Conservation (phyloP, 1,139 yeast species). For the Trichomonascaceae sp. region DNA sequence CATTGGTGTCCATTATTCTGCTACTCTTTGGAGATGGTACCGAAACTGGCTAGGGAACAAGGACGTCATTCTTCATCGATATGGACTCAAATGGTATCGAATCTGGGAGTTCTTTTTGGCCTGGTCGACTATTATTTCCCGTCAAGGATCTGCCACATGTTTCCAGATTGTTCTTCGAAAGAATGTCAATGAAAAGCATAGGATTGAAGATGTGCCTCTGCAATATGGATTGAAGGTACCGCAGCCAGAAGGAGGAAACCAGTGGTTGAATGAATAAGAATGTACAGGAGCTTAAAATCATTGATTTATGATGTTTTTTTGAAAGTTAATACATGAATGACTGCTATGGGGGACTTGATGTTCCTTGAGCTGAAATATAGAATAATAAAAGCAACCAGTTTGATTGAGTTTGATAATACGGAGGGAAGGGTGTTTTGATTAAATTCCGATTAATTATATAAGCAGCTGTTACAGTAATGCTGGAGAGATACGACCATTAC, state of each 20-base stretch:
- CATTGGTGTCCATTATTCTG: constrained; percentile 89
- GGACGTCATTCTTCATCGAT: constrained; percentile 69
- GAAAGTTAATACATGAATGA: background rate
- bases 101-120: constrained; percentile 93
- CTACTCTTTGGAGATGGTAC: constrained; percentile 93
- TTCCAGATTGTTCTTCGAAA: constrained; percentile 88
- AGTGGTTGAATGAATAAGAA: constrained; percentile 39
- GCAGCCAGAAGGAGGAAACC: constrained; percentile 43
- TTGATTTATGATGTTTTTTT: background rate
- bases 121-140: constrained; percentile 70
- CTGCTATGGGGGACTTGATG: background rate
- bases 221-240: constrained; percentile 77
- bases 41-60: constrained; percentile 87
- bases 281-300: background rate
- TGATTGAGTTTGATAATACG: too few relatives aligned
- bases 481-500: too few relatives aligned
- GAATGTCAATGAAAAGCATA: constrained; percentile 78
- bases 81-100: constrained; percentile 87
- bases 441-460: too few relatives aligned
- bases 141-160: constrained; percentile 93
- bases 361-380: background rate
- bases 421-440: too few relatives aligned
- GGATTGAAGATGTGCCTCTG: constrained; percentile 71
- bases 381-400: background rate
- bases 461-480: too few relatives aligned